Evolutionary conservation across 495 filamentous ascomycete genomes (phyloP), one percentile per base, ranked within the genome.

Genomic region (Xylaria curta): DNA sequence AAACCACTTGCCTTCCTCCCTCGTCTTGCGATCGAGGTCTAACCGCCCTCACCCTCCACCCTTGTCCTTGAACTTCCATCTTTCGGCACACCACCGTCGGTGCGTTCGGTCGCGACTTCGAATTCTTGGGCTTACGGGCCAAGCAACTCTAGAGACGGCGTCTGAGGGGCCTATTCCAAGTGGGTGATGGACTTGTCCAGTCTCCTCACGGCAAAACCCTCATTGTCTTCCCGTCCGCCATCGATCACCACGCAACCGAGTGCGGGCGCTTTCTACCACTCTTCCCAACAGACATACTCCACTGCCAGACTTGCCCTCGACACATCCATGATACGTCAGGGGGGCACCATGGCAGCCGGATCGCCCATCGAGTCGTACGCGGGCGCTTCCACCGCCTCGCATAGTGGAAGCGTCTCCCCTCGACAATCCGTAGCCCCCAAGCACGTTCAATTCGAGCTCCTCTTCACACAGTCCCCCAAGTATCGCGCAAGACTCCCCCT

Each of bases 381-480:
- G 36, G 70, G 68, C 74, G 72, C 73, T 65, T 75, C 77, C 76
- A 40, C 74, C 64, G 75, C 77, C 66, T 70, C 80, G 77, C 66
- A 81, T 74, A 78, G 80, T 69, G 80, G 78, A 56, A 83, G 82
- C 81, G 80, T 86, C 79, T 83, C 87, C 60, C 78, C 83, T 72
- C 79, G 80, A 75, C 81, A 87, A 72, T 72, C 79, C 53, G 59
- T 79, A 38, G 82, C 86, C 12, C 90, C 92, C 74, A 97, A 97
- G 82, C 90, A 90, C 75, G 90, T 97, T 80, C 84, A 91, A 77
- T 99, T 99, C 80, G 89, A 95, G 81, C 87, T 98, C 33, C 86
- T 96, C 38, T 90, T 94, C 77, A 87, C 90, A 71, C 88, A 92
- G 65, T 89, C 89, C 62, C 88, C 91, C 70, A 90, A 92, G 78